These are phyloP conservation scores for Zygosaccharomyces lentus DNA, from an alignment of 805 yeast species.

Conservation along the genomic window DNA sequence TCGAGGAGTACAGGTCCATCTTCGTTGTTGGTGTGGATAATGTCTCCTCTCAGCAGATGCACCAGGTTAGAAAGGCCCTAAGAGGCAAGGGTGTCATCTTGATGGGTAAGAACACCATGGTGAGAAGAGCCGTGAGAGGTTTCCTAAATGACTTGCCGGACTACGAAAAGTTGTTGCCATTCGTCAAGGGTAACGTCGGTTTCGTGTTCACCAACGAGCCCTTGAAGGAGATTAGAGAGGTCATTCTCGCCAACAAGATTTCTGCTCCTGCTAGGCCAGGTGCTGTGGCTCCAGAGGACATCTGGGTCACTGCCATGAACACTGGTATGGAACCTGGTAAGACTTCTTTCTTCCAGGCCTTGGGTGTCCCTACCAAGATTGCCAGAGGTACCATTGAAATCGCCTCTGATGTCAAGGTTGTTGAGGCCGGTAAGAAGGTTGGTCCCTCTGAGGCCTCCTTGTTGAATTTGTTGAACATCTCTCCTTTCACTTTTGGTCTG, in stretches of 20 bases:
- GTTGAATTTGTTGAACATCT: conserved; percentile 98
- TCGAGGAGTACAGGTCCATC: conserved; percentile 96
- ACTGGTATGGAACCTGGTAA: conserved; percentile 99
- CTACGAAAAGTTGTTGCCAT: conserved; percentile 90
- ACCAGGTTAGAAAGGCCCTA: conserved; percentile 95
- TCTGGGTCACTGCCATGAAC: conserved; percentile 98
- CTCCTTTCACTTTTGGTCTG: conserved; percentile 99
- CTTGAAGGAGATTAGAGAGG: conserved; percentile 88
- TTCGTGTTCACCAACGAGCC: conserved; percentile 98
- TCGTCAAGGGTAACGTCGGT: conserved; percentile 97
- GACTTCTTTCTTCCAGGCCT: conserved; percentile 99
- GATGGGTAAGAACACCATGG: conserved; percentile 99
- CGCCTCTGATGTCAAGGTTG: conserved; percentile 94
- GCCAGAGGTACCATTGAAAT: conserved; percentile 99
- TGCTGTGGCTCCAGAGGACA: conserved; percentile 98
- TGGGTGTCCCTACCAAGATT: conserved; percentile 99
- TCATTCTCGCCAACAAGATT: conserved; percentile 84
- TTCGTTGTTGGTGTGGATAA: conserved; percentile 99
- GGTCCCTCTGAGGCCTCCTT: conserved; percentile 99
- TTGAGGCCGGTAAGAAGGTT: conserved; percentile 77
- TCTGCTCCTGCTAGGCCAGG: conserved; percentile 99
- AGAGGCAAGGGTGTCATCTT: conserved; percentile 93
- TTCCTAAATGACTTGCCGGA: conserved; percentile 93
- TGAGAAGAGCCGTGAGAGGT: conserved; percentile 98
- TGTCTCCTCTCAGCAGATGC: conserved; percentile 99